Percentiles rank a stretch among this genome's conserved stretches.
Conservation (phyloP, 805 yeast species). For the Yamadazyma philogaea region DNA sequence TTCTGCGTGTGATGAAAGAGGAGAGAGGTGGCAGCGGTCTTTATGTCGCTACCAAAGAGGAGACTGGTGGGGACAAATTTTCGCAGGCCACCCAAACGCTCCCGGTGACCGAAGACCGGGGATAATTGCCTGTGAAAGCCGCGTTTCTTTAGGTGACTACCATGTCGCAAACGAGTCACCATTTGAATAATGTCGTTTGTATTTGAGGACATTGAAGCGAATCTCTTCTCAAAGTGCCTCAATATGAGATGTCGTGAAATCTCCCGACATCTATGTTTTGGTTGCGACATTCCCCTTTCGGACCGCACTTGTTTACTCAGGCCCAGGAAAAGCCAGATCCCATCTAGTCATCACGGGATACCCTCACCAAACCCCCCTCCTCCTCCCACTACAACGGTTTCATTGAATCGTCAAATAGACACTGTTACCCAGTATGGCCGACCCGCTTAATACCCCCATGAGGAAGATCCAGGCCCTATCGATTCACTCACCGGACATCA, state of each 20-base stretch:
- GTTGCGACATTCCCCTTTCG: not conserved
- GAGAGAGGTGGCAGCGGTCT: too few species aligned
- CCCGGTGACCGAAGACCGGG: too few species aligned
- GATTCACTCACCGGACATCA: constrained; percentile 29
- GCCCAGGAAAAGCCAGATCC: not conserved
- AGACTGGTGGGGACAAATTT: too few species aligned
- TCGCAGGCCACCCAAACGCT: too few species aligned
- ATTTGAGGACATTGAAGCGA: too few species aligned
- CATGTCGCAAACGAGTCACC: not conserved
- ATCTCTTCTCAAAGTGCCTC: too few species aligned
- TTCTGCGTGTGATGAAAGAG: too few species aligned
- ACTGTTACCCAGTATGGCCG: constrained; percentile 1
- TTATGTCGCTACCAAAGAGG: too few species aligned
- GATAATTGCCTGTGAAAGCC: too few species aligned
- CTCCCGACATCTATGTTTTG: not conserved
- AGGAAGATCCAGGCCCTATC: constrained; percentile 33
- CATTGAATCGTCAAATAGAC: too few species aligned
- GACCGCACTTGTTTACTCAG: not conserved
- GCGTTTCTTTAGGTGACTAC: not conserved
- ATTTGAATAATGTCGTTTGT: not conserved
- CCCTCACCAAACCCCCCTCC: not conserved
- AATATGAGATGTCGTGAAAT: not conserved
- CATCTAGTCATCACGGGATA: not conserved
- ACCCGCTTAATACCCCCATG: constrained; percentile 37
- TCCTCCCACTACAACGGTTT: not conserved